Base-by-base conservation (phyloP, 805 yeast genomes). In the Martiniozyma abietophila region DNA sequence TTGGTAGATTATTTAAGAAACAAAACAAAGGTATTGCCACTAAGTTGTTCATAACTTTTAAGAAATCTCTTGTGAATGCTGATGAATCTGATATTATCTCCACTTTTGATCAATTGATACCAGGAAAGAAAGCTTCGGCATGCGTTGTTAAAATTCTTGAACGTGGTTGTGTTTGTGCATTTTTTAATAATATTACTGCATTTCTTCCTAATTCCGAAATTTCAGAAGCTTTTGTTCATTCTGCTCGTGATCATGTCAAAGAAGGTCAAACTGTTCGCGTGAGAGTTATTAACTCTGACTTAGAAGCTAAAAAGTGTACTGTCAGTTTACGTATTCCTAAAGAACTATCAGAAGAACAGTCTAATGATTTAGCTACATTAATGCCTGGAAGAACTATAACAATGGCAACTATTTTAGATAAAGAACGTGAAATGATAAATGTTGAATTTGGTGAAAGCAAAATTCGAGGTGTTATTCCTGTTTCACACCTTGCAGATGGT, bases 131-230 rank as follows among this genome's bases (percentile, higher is more conserved):
- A 67, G 71, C 89, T 2, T 63, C 74, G 5, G 97, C 85, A 9
- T 76, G 88, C 2, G 78, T 92, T 29, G 77, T 77, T 40, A 65
- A 71, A 22, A 70, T 89, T 46, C 72, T 73, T 31, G 76, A 78
- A 38, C 65, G 69, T 38, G 98, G 98, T 48, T 94, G 83, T 30
- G 61, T 86, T 28, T 75, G 92, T 6, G 72, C 86, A 11, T 86
- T 92, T 51, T 88, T 84, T 50, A 94, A 92, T 35, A 66, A 68
- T 34, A 55, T 83, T 27, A 72, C 67, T 44, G 98, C 86, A 0
- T 88, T 74, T 53, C 63, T 92, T 41, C 97, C 98, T 20, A 74
- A 77, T 44, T 65, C 78, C 35, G 97, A 92, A 61, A 82, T 92
- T 48, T 80, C 94, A 35, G 97, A 92, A 58, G 76, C 95, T 1